Evolutionary conservation across 345 rosid species (phyloP), one percentile per base, ranked within the genome.

Genomic region (Eucalyptus pauciflora): DNA sequence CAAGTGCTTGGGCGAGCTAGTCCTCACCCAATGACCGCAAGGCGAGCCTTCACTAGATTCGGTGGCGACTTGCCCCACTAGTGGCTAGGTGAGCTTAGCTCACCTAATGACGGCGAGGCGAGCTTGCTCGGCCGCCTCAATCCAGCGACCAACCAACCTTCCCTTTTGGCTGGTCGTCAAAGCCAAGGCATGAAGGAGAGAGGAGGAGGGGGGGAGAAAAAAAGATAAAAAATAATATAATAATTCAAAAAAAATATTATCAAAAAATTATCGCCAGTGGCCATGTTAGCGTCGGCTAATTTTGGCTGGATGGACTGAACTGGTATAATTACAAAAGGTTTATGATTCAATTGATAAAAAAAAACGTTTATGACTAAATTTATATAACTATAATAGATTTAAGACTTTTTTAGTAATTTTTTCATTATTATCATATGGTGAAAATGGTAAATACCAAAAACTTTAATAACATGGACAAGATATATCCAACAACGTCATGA

Each of bases 31-130:
- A 51, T 8, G 0, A 51, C 2, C 2, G 54, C 22, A 17, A 51
- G 1, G 8, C 0, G 1, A 51, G 54, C 54, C 54, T 22, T 16
- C 1, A 0, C 54, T 4, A 51, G 2, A 51, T 51, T 1, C 0
- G 4, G 0, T 51, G 22, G 22, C 0, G 8, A 20, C 54, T 51
- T 1, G 1, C 54, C 54, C 17, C 0, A 4, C 54, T 0, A 51
- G 4, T 41, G 41, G 41, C 5, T 5, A 4, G 41, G 41, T 41
- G 41, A 41, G 41, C 41, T 41, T 41, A 41, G 41, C 41, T 41
- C 41, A 41, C 41, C 5, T 41, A 51, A 51, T 51, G 54, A 51
- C 0, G 4, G 8, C 2, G 0, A 51, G 54, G 54, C 8, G 0
- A 51, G 54, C 4, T 17, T 8, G 0, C 54, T 51, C 0, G 54